A percentile compares a stretch with the other conserved stretches of the same genome.
Conservation (phyloP, 2,329 filamentous ascomycete genomes). For the Orbilia quercus region DNA sequence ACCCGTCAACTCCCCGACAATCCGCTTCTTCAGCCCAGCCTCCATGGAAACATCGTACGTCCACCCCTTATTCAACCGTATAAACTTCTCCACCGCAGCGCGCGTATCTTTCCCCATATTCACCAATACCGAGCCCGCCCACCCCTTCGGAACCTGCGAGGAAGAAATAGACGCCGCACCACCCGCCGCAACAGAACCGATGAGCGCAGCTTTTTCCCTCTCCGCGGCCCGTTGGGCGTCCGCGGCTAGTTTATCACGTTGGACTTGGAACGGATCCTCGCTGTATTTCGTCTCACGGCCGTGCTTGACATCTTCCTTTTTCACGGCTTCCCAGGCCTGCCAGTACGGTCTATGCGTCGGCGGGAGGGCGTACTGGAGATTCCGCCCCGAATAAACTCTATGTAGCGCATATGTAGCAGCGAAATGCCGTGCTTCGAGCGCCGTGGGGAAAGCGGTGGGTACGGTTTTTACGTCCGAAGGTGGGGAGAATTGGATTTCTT, state of each 20-base stretch:
- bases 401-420: conserved; percentile 92
- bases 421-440: conserved; percentile 91
- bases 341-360: conserved; percentile 89
- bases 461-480: conserved; percentile 75
- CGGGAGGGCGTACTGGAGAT: conserved; percentile 92
- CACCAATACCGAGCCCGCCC: conserved; percentile 86
- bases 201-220: conserved; percentile 73
- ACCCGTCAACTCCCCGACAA: conserved; percentile 78
- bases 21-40: conserved; percentile 68
- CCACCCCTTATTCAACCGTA: conserved; percentile 84
- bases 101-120: conserved; percentile 89
- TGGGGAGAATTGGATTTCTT: conserved; percentile 70
- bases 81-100: conserved; percentile 79
- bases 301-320: conserved; percentile 80
- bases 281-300: conserved; percentile 93
- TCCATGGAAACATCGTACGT: conserved; percentile 80
- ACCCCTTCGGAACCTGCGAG: conserved; percentile 73
- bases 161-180: conserved; percentile 34
- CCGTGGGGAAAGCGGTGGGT: conserved; percentile 78
- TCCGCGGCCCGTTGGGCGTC: conserved; percentile 75
- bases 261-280: conserved; percentile 87
- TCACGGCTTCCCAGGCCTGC: conserved; percentile 88
- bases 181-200: conserved; percentile 29
- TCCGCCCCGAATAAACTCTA: conserved; percentile 92
- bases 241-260: conserved; percentile 81